Evolutionary conservation across 1,284 basidiomycete genomes (phyloP).

Genomic region (Leccinum holopus): DNA sequence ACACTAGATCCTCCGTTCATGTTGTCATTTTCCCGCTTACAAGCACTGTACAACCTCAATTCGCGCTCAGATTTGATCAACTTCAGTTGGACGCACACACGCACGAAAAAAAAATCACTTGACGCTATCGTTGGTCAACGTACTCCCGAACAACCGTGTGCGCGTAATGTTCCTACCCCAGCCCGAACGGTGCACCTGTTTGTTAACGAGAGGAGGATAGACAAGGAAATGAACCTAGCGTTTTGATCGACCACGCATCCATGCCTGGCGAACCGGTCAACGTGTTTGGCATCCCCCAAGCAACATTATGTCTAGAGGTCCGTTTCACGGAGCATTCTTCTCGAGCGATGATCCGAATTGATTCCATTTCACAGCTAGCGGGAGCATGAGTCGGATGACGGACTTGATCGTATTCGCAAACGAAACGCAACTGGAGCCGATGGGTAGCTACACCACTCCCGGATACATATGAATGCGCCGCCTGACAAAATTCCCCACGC

Average conservation of each 20-base stretch:
- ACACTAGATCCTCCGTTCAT: constrained; percentile 68
- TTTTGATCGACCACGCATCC: constrained; percentile 53
- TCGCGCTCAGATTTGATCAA: constrained; percentile 59
- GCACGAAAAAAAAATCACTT: constrained; percentile 58
- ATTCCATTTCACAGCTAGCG: constrained; percentile 49
- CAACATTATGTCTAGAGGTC: constrained; percentile 80
- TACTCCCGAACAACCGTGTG: constrained; percentile 37
- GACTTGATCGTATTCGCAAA: constrained; percentile 68
- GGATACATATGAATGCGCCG: constrained; percentile 29
- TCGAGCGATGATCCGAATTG: constrained; percentile 6
- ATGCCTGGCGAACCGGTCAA: constrained; percentile 78
- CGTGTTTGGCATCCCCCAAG: constrained; percentile 80
- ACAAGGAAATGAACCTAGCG: constrained; percentile 60
- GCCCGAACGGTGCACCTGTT: constrained; percentile 32
- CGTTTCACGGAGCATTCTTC: constrained; percentile 12
- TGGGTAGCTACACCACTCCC: constrained; percentile 51
- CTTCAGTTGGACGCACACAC: constrained; percentile 66
- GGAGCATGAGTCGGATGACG: constrained; percentile 71
- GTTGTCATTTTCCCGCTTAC: constrained; percentile 43
- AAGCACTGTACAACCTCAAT: constrained; percentile 24
- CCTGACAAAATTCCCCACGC: constrained; percentile 27
- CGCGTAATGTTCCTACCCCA: constrained; percentile 43
- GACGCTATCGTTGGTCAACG: constrained; percentile 56
- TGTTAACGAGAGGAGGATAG: constrained; percentile 45
- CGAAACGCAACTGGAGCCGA: constrained; percentile 53